A percentile compares a stretch with the other conserved stretches of the same genome.
These are phyloP conservation scores for Meyerozyma athensensis DNA, from an alignment of 1,139 yeast genomes.

Conservation along the genomic window DNA sequence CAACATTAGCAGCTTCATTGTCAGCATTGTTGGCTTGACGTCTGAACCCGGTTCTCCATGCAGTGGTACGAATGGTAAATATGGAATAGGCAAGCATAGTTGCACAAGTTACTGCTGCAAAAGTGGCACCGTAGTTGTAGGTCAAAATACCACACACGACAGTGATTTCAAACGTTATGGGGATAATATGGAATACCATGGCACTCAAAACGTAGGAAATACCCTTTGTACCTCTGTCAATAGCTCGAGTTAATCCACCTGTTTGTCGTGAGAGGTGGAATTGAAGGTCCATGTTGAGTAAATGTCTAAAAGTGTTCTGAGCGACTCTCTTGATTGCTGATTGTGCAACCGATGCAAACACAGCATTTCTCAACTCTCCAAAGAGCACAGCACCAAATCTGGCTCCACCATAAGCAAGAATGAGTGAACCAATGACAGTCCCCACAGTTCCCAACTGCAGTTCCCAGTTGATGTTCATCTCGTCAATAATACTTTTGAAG, in stretches of 20 bases:
- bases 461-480: constrained; percentile 89
- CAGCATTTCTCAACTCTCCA: constrained; percentile 92
- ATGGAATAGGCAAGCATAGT: constrained; percentile 86
- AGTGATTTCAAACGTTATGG: constrained; percentile 85
- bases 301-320: constrained; percentile 76
- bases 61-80: constrained; percentile 87
- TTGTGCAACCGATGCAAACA: constrained; percentile 94
- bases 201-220: constrained; percentile 89
- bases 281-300: constrained; percentile 78
- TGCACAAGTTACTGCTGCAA: constrained; percentile 82
- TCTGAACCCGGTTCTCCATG: constrained; percentile 94
- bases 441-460: constrained; percentile 55
- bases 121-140: constrained; percentile 82
- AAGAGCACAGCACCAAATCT: constrained; percentile 90
- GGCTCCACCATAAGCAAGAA: constrained; percentile 89
- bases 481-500: constrained; percentile 84
- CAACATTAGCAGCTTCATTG: constrained; percentile 89
- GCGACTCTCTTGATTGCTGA: constrained; percentile 91
- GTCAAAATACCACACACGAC: constrained; percentile 92
- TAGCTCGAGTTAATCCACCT: constrained; percentile 93
- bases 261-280: constrained; percentile 91
- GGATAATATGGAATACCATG: constrained; percentile 94
- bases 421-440: constrained; percentile 65
- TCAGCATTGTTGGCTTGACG: constrained; percentile 92
- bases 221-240: constrained; percentile 97